phyloP scores from a whole-genome alignment of 2,329 filamentous ascomycete genomes.

The Mariannaea sp. region DNA sequence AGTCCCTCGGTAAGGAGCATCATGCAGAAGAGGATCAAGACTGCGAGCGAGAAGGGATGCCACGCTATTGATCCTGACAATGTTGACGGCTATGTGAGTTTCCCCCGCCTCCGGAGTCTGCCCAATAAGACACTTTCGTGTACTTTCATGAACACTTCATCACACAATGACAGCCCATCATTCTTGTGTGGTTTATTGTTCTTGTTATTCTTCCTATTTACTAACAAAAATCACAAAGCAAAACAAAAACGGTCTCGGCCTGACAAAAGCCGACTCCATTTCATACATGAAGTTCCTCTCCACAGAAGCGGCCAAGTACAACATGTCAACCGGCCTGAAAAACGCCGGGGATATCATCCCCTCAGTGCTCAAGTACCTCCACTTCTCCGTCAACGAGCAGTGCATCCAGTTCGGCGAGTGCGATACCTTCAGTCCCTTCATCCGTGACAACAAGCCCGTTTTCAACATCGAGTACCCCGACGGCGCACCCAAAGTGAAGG shows the following conservation, averaged over 20 bases:
- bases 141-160: no score
- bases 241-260: constrained; percentile 65
- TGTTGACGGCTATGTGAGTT: constrained; percentile 65
- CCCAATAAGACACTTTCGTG: no score
- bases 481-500: constrained; percentile 47
- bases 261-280: constrained; percentile 62
- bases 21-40: constrained; percentile 64
- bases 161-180: no score
- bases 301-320: constrained; percentile 54
- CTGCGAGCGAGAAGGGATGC: constrained; percentile 66
- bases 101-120: not conserved
- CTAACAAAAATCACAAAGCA: constrained; percentile 39
- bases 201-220: not conserved
- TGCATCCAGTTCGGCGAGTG: constrained; percentile 67
- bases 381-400: constrained; percentile 74
- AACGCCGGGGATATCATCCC: constrained; percentile 67
- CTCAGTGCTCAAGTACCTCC: constrained; percentile 52
- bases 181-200: no score
- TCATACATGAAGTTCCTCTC: constrained; percentile 66
- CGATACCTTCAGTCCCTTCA: constrained; percentile 60
- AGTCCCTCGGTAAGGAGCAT: constrained; percentile 64
- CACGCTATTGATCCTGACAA: constrained; percentile 75
- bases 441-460: constrained; percentile 66
- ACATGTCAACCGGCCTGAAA: constrained; percentile 69
- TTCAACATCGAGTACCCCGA: constrained; percentile 75